Conservation (phyloP, 805 yeast species). For the Babjeviella inositovora region DNA sequence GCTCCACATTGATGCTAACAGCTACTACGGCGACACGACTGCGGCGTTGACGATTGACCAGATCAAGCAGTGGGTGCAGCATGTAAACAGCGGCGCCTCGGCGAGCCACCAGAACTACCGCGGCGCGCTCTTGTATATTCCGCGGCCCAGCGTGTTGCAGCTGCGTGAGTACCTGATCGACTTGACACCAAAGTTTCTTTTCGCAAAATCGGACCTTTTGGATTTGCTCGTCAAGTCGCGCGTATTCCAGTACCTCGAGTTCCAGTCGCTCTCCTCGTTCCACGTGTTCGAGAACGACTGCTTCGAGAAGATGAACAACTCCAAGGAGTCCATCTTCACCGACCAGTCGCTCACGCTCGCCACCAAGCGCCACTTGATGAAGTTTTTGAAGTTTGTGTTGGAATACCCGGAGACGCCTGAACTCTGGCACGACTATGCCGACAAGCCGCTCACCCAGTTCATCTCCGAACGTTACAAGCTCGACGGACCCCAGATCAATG, state of each 20-base stretch:
- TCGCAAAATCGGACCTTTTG: constrained; percentile 80
- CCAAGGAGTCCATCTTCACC: constrained; percentile 89
- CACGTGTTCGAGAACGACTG: constrained; percentile 90
- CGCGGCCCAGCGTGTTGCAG: constrained; percentile 31
- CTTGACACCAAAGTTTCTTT: constrained; percentile 71
- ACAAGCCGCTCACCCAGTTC: constrained; percentile 41
- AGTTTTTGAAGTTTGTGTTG: constrained; percentile 75
- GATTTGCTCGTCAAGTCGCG: constrained; percentile 67
- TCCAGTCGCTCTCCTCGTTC: constrained; percentile 75
- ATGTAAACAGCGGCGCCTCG: constrained; percentile 32
- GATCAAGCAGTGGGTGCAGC: constrained; percentile 65
- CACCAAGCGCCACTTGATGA: constrained; percentile 79
- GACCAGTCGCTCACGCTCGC: constrained; percentile 62
- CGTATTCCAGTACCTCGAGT: constrained; percentile 83
- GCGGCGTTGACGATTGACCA: constrained; percentile 84
- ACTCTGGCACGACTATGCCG: constrained; percentile 37
- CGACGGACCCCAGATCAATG: constrained; percentile 61
- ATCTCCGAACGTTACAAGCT: constrained; percentile 52
- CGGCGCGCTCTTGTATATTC: constrained; percentile 71
- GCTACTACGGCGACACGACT: constrained; percentile 77
- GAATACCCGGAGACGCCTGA: constrained; percentile 47
- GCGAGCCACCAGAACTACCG: constrained; percentile 25
- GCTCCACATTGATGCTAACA: constrained; percentile 72
- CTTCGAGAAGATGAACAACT: constrained; percentile 71
- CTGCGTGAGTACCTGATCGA: constrained; percentile 80